phyloP scores from a whole-genome alignment of 2,329 filamentous ascomycete genomes.

The Ceratocystiopsis sp. region DNA sequence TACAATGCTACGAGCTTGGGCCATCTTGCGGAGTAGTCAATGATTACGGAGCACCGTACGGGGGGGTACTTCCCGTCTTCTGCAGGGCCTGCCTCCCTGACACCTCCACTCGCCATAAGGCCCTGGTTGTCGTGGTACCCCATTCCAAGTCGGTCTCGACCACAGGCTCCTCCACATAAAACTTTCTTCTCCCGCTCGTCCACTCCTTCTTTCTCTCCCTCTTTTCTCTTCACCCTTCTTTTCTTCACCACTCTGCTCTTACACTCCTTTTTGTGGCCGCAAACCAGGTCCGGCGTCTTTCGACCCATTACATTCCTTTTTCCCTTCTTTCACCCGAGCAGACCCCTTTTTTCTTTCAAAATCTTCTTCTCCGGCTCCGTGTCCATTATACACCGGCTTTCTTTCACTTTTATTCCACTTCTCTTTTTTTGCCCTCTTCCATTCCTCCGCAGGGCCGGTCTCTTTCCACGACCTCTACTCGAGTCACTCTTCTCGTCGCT shows the following conservation, averaged over 20 bases:
- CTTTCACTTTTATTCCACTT: background rate
- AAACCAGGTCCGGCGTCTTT: constrained; percentile 7
- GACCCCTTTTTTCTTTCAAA: background rate
- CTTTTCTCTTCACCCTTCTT: constrained; percentile 1
- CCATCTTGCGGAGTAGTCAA: no score
- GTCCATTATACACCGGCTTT: no score
- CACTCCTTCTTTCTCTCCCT: background rate
- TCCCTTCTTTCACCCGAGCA: constrained; percentile 2
- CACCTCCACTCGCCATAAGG: no score
- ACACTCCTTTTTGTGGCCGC: constrained; percentile 6
- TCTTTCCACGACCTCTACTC: background rate
- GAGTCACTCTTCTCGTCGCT: constrained; percentile 5
- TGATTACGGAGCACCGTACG: no score
- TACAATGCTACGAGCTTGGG: no score
- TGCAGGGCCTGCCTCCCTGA: no score
- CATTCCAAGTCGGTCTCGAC: no score
- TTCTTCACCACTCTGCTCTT: constrained; percentile 4
- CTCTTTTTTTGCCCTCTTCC: background rate
- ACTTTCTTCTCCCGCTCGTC: background rate
- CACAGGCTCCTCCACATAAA: background rate
- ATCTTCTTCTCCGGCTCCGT: background rate
- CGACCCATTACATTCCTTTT: constrained; percentile 7
- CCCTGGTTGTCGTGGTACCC: no score
- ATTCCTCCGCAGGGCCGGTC: constrained; percentile 3
- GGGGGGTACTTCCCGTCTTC: no score